These are phyloP conservation scores for Linnemannia schmuckeri DNA, from an alignment of 192 early-diverging fungal genomes.

Conservation along the genomic window DNA sequence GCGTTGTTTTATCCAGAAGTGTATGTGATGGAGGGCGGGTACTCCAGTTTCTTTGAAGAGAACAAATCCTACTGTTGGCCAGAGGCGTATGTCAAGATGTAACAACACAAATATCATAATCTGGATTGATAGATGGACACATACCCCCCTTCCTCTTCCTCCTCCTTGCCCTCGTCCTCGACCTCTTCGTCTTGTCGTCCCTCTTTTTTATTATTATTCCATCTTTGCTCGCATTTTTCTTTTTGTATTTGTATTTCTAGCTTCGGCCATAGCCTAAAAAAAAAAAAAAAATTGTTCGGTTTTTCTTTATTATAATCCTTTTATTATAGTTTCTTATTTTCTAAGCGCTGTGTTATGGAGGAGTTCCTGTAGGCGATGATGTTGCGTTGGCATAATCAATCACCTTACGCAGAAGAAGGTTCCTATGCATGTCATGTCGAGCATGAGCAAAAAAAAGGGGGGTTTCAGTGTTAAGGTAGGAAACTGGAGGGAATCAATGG, in stretches of 20 bases:
- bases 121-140: not conserved
- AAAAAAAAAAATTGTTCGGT: not conserved
- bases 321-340: not conserved
- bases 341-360: not conserved
- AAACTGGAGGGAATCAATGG: not conserved
- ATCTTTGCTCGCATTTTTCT: not conserved
- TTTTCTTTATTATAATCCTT: no score
- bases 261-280: no score
- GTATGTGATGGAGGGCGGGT: slow-evolving; percentile 89
- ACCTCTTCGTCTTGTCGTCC: no score
- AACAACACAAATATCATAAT: not conserved
- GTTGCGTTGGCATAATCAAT: slow-evolving; percentile 24
- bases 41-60: slow-evolving; percentile 76
- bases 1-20: slow-evolving; percentile 86
- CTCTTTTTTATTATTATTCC: not conserved
- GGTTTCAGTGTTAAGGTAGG: not conserved
- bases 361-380: not conserved
- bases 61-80: slow-evolving; percentile 77
- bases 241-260: slow-evolving; percentile 2
- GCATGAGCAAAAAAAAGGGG: not conserved
- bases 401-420: slow-evolving; percentile 14
- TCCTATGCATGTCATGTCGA: slow-evolving; percentile 8
- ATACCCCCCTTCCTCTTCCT: not conserved
- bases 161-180: not conserved
- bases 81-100: slow-evolving; percentile 85